Evolutionary conservation across 1,284 basidiomycete species (phyloP), one percentile per base, ranked within the genome.

Genomic region (Sutorius eximius): DNA sequence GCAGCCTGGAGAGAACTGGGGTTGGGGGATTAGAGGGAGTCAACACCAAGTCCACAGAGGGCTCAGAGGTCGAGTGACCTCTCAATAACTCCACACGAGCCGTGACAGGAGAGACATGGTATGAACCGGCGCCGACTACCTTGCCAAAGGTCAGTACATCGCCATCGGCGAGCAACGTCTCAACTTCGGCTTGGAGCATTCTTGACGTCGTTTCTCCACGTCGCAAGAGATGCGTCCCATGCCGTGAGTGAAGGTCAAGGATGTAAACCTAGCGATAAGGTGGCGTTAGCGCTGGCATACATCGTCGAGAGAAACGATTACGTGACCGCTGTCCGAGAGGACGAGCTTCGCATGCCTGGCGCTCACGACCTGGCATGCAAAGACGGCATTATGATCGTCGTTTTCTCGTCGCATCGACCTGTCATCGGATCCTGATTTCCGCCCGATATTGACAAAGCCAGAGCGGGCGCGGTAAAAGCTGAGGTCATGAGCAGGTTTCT

Each of bases 101-200:
- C 32, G 81, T 78, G 40, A 89, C 74, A 7, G 87, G 87, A 3
- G 74, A 73, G 32, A 89, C 87, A 30, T 77, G 69, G 49, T 78
- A 79, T 34, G 77, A 74, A 45, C 80, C 80, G 55, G 78, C 78
- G 29, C 82, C 84, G 1, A 90, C 88, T 7, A 76, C 72, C 72
- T 89, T 89, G 58, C 87, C 87, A 65, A 90, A 87, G 1, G 86
- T 89, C 57, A 90, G 62, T 37, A 79, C 66, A 65, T 89, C 87
- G 53, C 85, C 86, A 62, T 87, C 81, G 33, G 73, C 65, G 36
- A 90, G 78, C 53, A 66, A 69, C 8, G 73, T 76, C 18, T 74
- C 78, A 8, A 72, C 75, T 20, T 61, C 68, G 4, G 70, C 51
- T 16, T 68, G 69, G n/a, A 70, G 59, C 20, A 38, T 60, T 38